phyloP scores from a whole-genome alignment of 306 rosid genomes.

The Vigna nakashimae region DNA sequence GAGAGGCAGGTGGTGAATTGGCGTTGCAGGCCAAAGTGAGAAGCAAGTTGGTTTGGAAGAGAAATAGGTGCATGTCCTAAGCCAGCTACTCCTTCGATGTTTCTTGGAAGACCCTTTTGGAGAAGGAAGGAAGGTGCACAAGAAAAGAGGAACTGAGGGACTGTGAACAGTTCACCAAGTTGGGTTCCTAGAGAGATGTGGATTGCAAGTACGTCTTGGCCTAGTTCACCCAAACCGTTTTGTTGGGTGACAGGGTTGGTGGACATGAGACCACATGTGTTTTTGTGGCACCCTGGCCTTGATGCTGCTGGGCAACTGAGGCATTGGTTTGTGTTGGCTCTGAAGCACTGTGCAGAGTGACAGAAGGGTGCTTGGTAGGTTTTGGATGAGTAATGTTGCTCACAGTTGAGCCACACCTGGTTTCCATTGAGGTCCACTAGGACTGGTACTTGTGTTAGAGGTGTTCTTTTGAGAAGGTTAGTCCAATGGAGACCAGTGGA shows the following conservation, averaged over 20 bases:
- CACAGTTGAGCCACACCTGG: conserved; percentile 58
- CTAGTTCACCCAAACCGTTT: conserved; percentile 53
- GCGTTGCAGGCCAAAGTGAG: conserved; percentile 55
- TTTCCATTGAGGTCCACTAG: conserved; percentile 57
- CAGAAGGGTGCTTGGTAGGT: conserved; percentile 59
- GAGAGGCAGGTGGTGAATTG: conserved; percentile 61
- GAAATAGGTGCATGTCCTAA: conserved; percentile 58
- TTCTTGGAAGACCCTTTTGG: conserved; percentile 53
- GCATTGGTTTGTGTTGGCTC: conserved; percentile 53
- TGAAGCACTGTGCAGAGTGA: conserved; percentile 60
- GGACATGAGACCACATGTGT: conserved; percentile 54
- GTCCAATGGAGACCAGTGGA: conserved; percentile 59
- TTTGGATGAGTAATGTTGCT: conserved; percentile 47
- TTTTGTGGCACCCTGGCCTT: conserved; percentile 59
- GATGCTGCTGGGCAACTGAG: conserved; percentile 43
- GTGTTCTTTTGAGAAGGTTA: conserved; percentile 56
- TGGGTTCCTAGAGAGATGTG: conserved; percentile 35
- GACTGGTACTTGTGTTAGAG: conserved; percentile 40
- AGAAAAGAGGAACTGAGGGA: conserved; percentile 62
- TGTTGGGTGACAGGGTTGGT: conserved; percentile 58
- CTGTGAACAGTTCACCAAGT: conserved; percentile 34
- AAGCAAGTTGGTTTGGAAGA: conserved; percentile 53
- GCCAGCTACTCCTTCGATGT: conserved; percentile 53
- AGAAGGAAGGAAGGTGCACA: conserved; percentile 59
- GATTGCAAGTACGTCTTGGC: conserved; percentile 55